Conservation (phyloP, 2,329 filamentous ascomycete genomes). For the Aschersonia sp. region DNA sequence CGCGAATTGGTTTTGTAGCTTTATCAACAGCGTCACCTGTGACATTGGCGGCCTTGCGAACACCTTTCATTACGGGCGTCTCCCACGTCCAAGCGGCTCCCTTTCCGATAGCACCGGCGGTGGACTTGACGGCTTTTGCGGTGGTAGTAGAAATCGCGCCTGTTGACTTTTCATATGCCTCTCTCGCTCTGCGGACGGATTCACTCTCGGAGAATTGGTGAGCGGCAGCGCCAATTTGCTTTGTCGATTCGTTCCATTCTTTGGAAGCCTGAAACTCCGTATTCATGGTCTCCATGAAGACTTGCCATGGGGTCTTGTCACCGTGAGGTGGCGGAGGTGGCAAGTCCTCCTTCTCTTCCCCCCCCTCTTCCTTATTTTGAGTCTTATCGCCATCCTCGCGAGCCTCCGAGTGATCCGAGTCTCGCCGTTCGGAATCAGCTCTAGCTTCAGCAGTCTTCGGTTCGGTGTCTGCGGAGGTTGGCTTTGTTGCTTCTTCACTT, state of each 20-base stretch:
- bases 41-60: slow-evolving; percentile 70
- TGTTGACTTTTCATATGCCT: slow-evolving; percentile 76
- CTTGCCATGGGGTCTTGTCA: slow-evolving; percentile 97
- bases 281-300: slow-evolving; percentile 94
- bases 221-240: slow-evolving; percentile 77
- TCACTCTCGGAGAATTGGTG: slow-evolving; percentile 91
- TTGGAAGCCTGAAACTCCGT: slow-evolving; percentile 92
- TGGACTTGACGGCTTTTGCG: slow-evolving; percentile 67
- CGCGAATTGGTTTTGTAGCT: slow-evolving; percentile 82
- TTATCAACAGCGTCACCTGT: slow-evolving; percentile 84
- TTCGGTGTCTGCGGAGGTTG: slow-evolving; percentile 9
- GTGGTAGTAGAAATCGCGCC: slow-evolving; percentile 70
- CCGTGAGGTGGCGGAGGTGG: slow-evolving; percentile 91
- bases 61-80: slow-evolving; percentile 79
- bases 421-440: slow-evolving; percentile 22
- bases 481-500: slow-evolving; percentile 9
- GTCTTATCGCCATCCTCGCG: slow-evolving; percentile 28
- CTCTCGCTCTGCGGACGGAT: slow-evolving; percentile 68
- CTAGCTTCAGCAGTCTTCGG: slow-evolving; percentile 22
- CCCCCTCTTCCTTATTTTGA: slow-evolving; percentile 33
- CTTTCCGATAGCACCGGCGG: slow-evolving; percentile 76
- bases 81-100: slow-evolving; percentile 97
- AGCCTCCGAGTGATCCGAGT: slow-evolving; percentile 28
- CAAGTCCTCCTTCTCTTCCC: slow-evolving; percentile 50
- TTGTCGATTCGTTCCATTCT: slow-evolving; percentile 98